phyloP scores from a whole-genome alignment of 306 rosid genomes.

The Hippophae tibetana region DNA sequence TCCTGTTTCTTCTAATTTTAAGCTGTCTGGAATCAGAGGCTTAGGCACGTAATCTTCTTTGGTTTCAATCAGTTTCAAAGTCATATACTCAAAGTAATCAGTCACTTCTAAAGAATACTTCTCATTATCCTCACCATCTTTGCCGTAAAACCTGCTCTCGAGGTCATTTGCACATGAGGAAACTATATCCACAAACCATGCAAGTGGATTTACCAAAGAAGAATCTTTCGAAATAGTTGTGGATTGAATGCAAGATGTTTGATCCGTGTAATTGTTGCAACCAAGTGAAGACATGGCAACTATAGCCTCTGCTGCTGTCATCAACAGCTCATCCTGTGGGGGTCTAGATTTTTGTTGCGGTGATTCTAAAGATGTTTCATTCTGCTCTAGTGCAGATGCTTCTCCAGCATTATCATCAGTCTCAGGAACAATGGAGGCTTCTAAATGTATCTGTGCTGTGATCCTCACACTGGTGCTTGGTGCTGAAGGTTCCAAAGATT shows the following conservation, averaged over 20 bases:
- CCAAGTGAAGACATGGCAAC: constrained; percentile 49
- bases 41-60: constrained; percentile 87
- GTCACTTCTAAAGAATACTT: constrained; percentile 33
- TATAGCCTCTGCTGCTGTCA: constrained; percentile 73
- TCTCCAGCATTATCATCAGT: constrained; percentile 41
- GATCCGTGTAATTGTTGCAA: constrained; percentile 21
- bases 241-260: constrained; percentile 23
- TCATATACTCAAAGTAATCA: constrained; percentile 78
- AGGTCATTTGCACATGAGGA: constrained; percentile 39
- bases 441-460: constrained; percentile 56
- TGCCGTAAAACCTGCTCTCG: constrained; percentile 25
- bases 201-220: constrained; percentile 36
- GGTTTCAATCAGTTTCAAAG: constrained; percentile 49
- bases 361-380: constrained; percentile 25
- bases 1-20: constrained; percentile 61
- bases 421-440: constrained; percentile 48
- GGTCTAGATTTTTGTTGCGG: constrained; percentile 22
- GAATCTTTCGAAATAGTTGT: constrained; percentile 24
- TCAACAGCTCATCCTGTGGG: constrained; percentile 44
- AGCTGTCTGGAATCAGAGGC: constrained; percentile 70
- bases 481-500: constrained; percentile 29
- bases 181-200: constrained; percentile 72
- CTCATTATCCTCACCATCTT: constrained; percentile 23
- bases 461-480: constrained; percentile 27
- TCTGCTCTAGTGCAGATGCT: constrained; percentile 22